These are phyloP conservation scores for Xylariaceae sp. DNA, from an alignment of 2,329 filamentous ascomycete genomes.

Conservation along the genomic window DNA sequence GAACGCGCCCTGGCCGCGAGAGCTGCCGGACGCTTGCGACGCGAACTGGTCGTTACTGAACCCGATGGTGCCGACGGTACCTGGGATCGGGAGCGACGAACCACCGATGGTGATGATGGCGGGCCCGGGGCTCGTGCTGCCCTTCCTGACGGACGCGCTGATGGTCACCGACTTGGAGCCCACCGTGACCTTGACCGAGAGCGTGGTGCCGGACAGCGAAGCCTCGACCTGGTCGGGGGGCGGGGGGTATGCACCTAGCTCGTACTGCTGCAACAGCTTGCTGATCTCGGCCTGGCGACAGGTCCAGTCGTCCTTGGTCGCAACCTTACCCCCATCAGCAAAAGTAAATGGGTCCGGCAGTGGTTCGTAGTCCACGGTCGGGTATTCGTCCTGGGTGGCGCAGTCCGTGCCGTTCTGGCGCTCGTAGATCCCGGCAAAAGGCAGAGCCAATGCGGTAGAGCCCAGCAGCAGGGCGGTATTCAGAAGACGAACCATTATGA, in stretches of 20 bases:
- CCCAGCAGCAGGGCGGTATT: conserved; percentile 36
- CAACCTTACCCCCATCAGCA: conserved; percentile 45
- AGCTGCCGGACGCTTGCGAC: conserved; percentile 47
- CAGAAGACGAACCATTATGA: conserved; percentile 34
- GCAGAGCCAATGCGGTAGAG: conserved; percentile 37
- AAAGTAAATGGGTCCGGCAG: conserved; percentile 54
- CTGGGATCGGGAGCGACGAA: conserved; percentile 57
- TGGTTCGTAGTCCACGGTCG: conserved; percentile 42
- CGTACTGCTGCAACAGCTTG: conserved; percentile 52
- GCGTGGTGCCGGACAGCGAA: conserved; percentile 44
- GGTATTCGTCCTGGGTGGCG: conserved; percentile 38
- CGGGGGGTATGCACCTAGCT: conserved; percentile 52
- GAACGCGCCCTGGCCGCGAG: conserved; percentile 60
- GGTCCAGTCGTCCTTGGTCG: conserved; percentile 49
- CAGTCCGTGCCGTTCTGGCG: conserved; percentile 42
- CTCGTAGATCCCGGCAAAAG: conserved; percentile 40
- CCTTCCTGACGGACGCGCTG: conserved; percentile 46
- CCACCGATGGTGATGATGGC: conserved; percentile 61
- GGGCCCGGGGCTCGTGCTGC: conserved; percentile 52
- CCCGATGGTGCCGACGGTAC: conserved; percentile 57
- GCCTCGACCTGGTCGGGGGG: conserved; percentile 51
- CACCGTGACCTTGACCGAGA: conserved; percentile 50
- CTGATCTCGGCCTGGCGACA: conserved; percentile 54
- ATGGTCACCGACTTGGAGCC: conserved; percentile 50
- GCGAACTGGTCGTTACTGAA: conserved; percentile 63